Percentiles rank a stretch among this genome's conserved stretches.
phyloP scores from a whole-genome alignment of 2,329 filamentous ascomycete genomes.

The Lithohypha guttulata region DNA sequence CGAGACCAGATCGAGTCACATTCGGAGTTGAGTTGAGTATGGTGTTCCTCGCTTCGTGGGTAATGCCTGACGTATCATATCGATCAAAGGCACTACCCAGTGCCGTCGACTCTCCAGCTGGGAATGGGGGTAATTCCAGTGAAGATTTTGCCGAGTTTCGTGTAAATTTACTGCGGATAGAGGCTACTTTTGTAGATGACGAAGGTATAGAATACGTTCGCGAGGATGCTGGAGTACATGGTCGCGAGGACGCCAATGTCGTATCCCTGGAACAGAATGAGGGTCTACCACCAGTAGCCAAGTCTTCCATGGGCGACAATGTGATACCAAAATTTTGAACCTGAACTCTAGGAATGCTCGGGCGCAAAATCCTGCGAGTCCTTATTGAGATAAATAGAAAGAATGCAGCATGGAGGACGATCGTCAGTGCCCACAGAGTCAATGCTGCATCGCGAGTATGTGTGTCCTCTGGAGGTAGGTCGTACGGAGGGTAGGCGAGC shows the following conservation, averaged over 20 bases:
- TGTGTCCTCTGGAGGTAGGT: slow-evolving; percentile 11
- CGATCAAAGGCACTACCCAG: slow-evolving; percentile 6
- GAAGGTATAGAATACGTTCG: slow-evolving; percentile 14
- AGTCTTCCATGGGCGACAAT: slow-evolving; percentile 12
- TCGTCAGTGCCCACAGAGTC: slow-evolving; percentile 15
- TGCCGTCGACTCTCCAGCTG: slow-evolving; percentile 14
- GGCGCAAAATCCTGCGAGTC: slow-evolving; percentile 14
- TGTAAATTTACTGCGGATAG: slow-evolving; percentile 13
- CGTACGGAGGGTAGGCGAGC: slow-evolving; percentile 11
- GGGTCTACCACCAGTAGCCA: slow-evolving; percentile 9
- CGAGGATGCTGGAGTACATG: slow-evolving; percentile 18
- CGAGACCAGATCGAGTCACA: slow-evolving; percentile 15
- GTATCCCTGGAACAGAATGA: slow-evolving; percentile 20
- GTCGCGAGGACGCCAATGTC: slow-evolving; percentile 19
- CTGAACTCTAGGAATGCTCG: slow-evolving; percentile 11
- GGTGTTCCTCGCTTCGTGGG: slow-evolving; percentile 19
- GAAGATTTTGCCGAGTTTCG: slow-evolving; percentile 19
- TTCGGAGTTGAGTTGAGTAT: slow-evolving; percentile 20
- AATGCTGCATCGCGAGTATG: slow-evolving; percentile 17
- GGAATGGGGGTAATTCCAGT: slow-evolving; percentile 14
- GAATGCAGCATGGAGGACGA: slow-evolving; percentile 11
- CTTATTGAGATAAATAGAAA: slow-evolving; percentile 15
- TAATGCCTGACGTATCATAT: slow-evolving; percentile 21
- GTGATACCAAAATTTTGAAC: slow-evolving; percentile 17
- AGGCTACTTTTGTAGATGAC: slow-evolving; percentile 14